Evolutionary conservation across 768 basidiomycete genomes (phyloP), one percentile per base, ranked within the genome.

Genomic region (Lactifluus piperatus): DNA sequence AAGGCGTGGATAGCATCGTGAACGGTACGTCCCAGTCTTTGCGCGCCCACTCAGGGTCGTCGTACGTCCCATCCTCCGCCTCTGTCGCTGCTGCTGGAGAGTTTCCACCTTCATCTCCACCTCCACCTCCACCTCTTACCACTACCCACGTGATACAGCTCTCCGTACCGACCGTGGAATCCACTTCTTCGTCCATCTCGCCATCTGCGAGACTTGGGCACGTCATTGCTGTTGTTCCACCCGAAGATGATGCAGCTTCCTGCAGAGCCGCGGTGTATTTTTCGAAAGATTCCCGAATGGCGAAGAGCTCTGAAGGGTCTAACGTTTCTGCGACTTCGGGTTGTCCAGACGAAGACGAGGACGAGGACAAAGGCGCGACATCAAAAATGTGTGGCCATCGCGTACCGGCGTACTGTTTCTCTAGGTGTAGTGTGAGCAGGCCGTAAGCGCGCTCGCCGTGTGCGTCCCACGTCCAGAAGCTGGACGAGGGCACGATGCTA

Each of bases 381-480:
- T 84, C 79, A 66, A 99, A 98, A 7, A 98, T 80, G 49, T 91
- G 85, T 53, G 84, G 76, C 95, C 95, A 99, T 65, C 84, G 82
- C 30, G 86, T 87, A 6, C 84, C 86, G 60, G 87, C 84, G 69
- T 92, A 79, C 62, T 79, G 78, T 72, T 98, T 98, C 70, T 93
- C 88, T 55, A 98, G 76, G 67, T 97, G 88, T 20, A 97, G 71
- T 0, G 88, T 84, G 64, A 98, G 78, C 32, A 90, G 62, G 2
- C 88, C 88, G 65, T 80, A 84, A 13, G 80, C 68, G 57, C 78
- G 78, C 51, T 84, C 83, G 5, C 83, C 89, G 62, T 85, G 83
- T 18, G 83, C 79, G 65, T 97, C 93, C 81, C 87, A 95, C 5
- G 91, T 94, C 94, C 93, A 99, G 66, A 90, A 83, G 67, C 90